Conservation (phyloP, 225 moss, liverwort and hornwort species). For the Pseudoscleropodium purum region DNA sequence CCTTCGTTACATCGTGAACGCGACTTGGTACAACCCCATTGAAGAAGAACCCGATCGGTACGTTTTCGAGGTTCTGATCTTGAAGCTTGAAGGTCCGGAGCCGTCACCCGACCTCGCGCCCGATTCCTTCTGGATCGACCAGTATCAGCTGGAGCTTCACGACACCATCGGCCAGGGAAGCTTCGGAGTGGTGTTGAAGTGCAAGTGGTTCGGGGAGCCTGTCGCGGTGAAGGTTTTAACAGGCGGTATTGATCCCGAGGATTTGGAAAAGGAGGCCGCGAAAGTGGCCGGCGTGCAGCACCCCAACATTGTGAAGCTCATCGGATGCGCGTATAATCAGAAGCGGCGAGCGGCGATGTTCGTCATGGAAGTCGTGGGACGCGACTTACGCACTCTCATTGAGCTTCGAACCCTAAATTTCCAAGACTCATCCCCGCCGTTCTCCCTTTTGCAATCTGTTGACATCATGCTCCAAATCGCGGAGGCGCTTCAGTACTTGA, state of each 20-base stretch:
- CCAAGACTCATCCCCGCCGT: slow-evolving; percentile 12
- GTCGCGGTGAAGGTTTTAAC: slow-evolving; percentile 44
- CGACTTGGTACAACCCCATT: slow-evolving; percentile 44
- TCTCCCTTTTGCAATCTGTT: slow-evolving; percentile 31
- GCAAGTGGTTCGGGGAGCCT: slow-evolving; percentile 48
- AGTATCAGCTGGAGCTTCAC: slow-evolving; percentile 37
- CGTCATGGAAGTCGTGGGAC: slow-evolving; percentile 43
- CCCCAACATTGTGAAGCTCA: slow-evolving; percentile 40
- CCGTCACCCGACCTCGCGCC: slow-evolving; percentile 9
- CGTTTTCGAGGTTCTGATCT: slow-evolving; percentile 36
- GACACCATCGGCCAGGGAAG: slow-evolving; percentile 41
- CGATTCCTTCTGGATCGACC: slow-evolving; percentile 45
- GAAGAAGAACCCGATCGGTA: slow-evolving; percentile 39
- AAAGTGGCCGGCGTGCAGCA: slow-evolving; percentile 35
- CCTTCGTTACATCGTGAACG: slow-evolving; percentile 35
- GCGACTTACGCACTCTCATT: slow-evolving; percentile 38
- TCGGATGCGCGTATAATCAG: slow-evolving; percentile 46
- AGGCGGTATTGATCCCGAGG: slow-evolving; percentile 10
- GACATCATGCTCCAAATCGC: slow-evolving; percentile 55
- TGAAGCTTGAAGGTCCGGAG: slow-evolving; percentile 33
- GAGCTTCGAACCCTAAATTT: slow-evolving; percentile 27
- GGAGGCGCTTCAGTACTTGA: slow-evolving; percentile 43
- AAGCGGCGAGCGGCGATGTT: slow-evolving; percentile 33
- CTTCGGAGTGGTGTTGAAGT: slow-evolving; percentile 29
- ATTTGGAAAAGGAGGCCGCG: slow-evolving; percentile 18